Base-by-base conservation (phyloP, 257 asterid genomes). In the Capsicum pubescens region DNA sequence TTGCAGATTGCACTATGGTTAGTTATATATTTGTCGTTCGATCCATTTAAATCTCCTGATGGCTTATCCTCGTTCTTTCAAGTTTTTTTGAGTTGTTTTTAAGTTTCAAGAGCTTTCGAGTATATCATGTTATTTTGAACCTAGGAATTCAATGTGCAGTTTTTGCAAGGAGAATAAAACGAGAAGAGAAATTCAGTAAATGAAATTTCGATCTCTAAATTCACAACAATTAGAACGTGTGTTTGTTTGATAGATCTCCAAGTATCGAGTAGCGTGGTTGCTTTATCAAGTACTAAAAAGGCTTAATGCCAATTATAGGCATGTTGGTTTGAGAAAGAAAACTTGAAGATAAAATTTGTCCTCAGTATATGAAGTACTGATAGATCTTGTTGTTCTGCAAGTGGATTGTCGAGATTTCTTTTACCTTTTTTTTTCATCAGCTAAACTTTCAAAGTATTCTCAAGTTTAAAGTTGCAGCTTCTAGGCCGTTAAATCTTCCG, bases 1-100 rank as follows among this genome's bases (percentile, higher is more conserved):
- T 26, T 94, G 99, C 84, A 95, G 99, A 87, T 86, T 95, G 94
- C 97, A 94, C 85, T 93, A 93, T 63, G 98, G 98, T 95, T 8
- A 67, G 90, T 83, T 44, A 61, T 78, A 39, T 63, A 66, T 60
- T 83, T 42, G 66, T 78, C 5, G 63, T 52, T 14, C 16, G 14
- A 66, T 15, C 35, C 1, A 32, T 54, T 46, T 3, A 56, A 57
- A 21, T 16, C 66, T 60, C 67, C 32, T 78, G 48, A 32, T n/a
- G 60, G 15, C 16, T 46, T 74, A 13, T 74, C 44, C 61, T 74
- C 58, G 50, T 19, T 19, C n/a, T 74, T 44, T 74, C 81, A 11
- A 10, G 2, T 8, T 77, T 3, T 52, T 19, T 21, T 55, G 61
- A 52, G 10, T 19, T 15, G 60, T 66, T 13, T 13, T 66, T 16